Conservation (phyloP, 2,329 filamentous ascomycete species). For the Cladobotryum protrusum region DNA sequence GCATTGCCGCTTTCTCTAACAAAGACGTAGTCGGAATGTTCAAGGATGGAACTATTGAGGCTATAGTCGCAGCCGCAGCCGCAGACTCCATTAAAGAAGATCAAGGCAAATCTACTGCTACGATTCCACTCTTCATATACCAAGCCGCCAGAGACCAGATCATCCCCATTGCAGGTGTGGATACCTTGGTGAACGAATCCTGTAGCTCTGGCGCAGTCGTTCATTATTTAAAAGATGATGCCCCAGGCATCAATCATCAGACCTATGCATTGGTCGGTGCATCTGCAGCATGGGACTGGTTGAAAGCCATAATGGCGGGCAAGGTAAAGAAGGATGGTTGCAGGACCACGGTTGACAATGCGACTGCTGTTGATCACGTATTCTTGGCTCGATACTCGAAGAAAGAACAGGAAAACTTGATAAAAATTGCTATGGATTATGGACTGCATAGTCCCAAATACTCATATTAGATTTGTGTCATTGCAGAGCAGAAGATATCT, state of each 20-base stretch:
- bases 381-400: background rate
- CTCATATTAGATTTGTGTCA: no score
- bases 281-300: conserved; percentile 11
- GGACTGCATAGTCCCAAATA: no score
- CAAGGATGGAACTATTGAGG: conserved; percentile 23
- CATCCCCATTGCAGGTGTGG: conserved; percentile 35
- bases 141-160: conserved; percentile 43
- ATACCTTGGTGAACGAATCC: conserved; percentile 34
- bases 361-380: background rate
- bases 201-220: conserved; percentile 36
- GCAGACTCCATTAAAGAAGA: conserved; percentile 23
- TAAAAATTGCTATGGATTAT: no score
- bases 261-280: conserved; percentile 12
- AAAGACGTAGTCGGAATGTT: conserved; percentile 37
- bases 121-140: conserved; percentile 44
- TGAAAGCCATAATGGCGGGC: conserved; percentile 11
- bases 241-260: conserved; percentile 31
- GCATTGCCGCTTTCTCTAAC: conserved; percentile 19
- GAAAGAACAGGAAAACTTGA: background rate
- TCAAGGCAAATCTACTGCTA: conserved; percentile 32
- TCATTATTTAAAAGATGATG: conserved; percentile 36
- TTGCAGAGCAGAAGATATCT: no score
- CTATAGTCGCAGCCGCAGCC: conserved; percentile 14
- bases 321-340: background rate
- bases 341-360: background rate